Percentiles rank a stretch among this genome's conserved stretches.
These are phyloP conservation scores for Phalaenopsis hybrid DNA, from an alignment of 116 monocot species.

Conservation along the genomic window DNA sequence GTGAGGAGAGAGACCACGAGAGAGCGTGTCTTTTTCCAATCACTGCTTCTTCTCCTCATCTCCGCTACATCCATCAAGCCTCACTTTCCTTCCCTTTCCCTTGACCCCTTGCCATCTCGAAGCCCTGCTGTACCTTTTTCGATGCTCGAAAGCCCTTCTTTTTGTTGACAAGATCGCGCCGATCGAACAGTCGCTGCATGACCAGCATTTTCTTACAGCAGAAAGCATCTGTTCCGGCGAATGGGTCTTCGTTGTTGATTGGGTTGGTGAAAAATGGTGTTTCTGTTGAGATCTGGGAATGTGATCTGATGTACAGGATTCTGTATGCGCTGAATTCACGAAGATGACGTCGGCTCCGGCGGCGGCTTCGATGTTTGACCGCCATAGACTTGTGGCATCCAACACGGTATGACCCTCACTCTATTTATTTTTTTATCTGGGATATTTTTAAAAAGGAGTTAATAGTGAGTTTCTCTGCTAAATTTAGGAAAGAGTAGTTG, in stretches of 20 bases:
- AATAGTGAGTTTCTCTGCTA: neutral
- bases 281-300: conserved; percentile 8
- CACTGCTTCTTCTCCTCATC: neutral
- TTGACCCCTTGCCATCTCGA: neutral
- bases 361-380: conserved; percentile 49
- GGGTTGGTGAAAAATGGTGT: conserved; percentile 5
- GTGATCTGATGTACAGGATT: conserved; percentile 25
- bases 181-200: neutral
- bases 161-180: neutral
- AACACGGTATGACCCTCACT: conserved; percentile 43
- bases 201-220: neutral
- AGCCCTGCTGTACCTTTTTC: neutral
- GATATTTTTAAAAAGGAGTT: neutral
- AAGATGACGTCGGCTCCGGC: conserved; percentile 61
- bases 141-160: neutral
- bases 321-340: neutral
- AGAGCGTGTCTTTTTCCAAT: conserved; percentile 8
- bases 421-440: neutral
- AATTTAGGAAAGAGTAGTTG: neutral
- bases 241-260: neutral
- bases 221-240: neutral
- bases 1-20: neutral
- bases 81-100: neutral
- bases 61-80: neutral
- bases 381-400: conserved; percentile 36